Percentiles rank a stretch among this genome's conserved stretches.
Conservation (phyloP, 2,329 filamentous ascomycete genomes). For the Raffaelea arxii region DNA sequence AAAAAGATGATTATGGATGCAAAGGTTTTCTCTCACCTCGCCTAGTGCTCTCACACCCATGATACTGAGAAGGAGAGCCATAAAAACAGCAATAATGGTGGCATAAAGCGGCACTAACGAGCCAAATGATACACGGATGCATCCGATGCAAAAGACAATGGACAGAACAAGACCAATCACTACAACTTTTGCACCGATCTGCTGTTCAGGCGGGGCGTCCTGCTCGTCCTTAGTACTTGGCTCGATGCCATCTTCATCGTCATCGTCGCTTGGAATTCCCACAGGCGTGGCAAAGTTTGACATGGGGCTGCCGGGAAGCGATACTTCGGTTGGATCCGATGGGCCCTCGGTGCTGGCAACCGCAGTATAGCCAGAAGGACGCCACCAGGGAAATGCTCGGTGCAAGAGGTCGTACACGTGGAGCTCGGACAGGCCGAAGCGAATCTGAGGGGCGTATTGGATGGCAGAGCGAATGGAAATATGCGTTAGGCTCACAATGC, state of each 20-base stretch:
- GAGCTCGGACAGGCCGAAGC: not conserved
- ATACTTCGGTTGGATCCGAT: not conserved
- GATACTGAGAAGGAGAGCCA: slow-evolving; percentile 71
- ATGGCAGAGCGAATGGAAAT: slow-evolving; percentile 45
- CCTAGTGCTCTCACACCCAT: slow-evolving; percentile 61
- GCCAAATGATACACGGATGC: slow-evolving; percentile 77
- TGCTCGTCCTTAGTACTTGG: too few species aligned
- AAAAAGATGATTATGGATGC: too few species aligned
- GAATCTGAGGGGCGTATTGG: slow-evolving; percentile 8
- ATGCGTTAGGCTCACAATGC: slow-evolving; percentile 77
- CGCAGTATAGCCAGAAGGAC: slow-evolving; percentile 14
- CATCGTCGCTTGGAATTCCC: slow-evolving; percentile 1
- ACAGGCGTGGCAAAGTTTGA: slow-evolving; percentile 7
- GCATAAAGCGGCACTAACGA: slow-evolving; percentile 66
- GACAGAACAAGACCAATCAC: slow-evolving; percentile 67
- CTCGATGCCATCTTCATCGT: slow-evolving; percentile 2
- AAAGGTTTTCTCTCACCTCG: too few species aligned
- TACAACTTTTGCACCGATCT: slow-evolving; percentile 64
- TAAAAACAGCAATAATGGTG: slow-evolving; percentile 67
- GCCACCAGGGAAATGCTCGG: not conserved
- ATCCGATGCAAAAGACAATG: slow-evolving; percentile 67
- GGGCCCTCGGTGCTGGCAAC: slow-evolving; percentile 7
- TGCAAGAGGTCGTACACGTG: too few species aligned
- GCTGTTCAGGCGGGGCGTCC: slow-evolving; percentile 77
- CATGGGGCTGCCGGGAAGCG: slow-evolving; percentile 10